Percentiles rank a stretch among this genome's conserved stretches.
These are phyloP conservation scores for Zoysia pacifica DNA, from an alignment of 176 grass and related monocot genomes.

Conservation along the genomic window DNA sequence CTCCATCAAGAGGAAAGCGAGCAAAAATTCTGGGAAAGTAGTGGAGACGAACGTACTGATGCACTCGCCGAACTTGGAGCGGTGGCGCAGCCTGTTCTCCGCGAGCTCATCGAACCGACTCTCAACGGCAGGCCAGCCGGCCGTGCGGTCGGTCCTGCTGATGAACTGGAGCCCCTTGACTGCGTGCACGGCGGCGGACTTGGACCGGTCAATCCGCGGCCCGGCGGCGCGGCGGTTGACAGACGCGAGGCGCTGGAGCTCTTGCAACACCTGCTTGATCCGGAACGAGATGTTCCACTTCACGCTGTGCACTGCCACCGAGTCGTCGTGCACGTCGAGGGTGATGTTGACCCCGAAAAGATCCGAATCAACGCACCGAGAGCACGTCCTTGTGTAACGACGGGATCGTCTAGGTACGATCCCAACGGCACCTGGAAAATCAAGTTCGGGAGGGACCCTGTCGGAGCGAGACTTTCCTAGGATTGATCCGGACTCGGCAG, in stretches of 20 bases:
- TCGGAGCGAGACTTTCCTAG: too few species aligned
- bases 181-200: conserved; percentile 72
- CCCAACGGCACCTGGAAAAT: too few species aligned
- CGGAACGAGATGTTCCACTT: conserved; percentile 81
- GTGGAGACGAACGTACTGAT: conserved; percentile 70
- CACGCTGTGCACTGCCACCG: too few species aligned
- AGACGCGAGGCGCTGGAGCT: conserved; percentile 67
- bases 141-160: conserved; percentile 51
- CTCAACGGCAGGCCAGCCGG: conserved; percentile 65
- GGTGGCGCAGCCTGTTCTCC: conserved; percentile 54
- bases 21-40: too few species aligned
- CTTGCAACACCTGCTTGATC: conserved; percentile 91
- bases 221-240: conserved; percentile 28
- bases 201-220: conserved; percentile 52
- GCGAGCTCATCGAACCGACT: conserved; percentile 71
- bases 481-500: too few species aligned
- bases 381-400: too few species aligned
- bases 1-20: too few species aligned
- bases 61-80: conserved; percentile 87
- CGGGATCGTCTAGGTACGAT: too few species aligned
- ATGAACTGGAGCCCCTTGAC: conserved; percentile 98
- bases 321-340: too few species aligned
- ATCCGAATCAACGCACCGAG: too few species aligned
- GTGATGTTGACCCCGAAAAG: too few species aligned
- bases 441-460: too few species aligned